These are phyloP conservation scores for Pseudotsuga menziesii DNA, from an alignment of 75 land plant genomes.

Conservation along the genomic window DNA sequence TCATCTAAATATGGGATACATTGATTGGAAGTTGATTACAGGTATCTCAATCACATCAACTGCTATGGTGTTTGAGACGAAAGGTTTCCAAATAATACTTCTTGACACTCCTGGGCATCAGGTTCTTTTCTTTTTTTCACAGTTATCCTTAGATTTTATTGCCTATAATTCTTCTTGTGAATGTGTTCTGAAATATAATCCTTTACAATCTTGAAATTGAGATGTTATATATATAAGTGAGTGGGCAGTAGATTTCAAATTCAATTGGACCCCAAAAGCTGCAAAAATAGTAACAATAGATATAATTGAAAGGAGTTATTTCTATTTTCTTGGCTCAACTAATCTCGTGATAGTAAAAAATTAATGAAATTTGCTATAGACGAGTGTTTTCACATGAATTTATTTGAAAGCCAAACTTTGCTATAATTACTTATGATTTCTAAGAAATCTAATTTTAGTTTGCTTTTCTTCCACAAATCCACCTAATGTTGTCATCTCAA, in stretches of 20 bases:
- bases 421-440: neutral
- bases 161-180: neutral
- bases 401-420: neutral
- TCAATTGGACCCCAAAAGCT: neutral
- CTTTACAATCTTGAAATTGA: neutral
- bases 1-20: neutral
- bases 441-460: neutral
- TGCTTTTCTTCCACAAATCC: neutral
- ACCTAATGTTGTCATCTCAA: neutral
- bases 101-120: conserved; percentile 59
- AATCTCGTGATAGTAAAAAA: neutral
- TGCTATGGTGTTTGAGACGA: conserved; percentile 42
- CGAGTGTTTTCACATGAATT: neutral
- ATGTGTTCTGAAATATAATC: neutral
- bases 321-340: neutral
- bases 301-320: neutral
- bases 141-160: neutral
- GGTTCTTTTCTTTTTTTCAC: conserved; percentile 8
- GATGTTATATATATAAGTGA: neutral
- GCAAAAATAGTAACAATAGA: neutral
- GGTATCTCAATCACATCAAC: conserved; percentile 56
- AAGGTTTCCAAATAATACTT: conserved; percentile 28
- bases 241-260: neutral
- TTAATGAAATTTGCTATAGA: neutral
- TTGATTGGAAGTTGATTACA: conserved; percentile 14